Conservation (phyloP, 441 rosid species). For the Francoa sonchifolia region DNA sequence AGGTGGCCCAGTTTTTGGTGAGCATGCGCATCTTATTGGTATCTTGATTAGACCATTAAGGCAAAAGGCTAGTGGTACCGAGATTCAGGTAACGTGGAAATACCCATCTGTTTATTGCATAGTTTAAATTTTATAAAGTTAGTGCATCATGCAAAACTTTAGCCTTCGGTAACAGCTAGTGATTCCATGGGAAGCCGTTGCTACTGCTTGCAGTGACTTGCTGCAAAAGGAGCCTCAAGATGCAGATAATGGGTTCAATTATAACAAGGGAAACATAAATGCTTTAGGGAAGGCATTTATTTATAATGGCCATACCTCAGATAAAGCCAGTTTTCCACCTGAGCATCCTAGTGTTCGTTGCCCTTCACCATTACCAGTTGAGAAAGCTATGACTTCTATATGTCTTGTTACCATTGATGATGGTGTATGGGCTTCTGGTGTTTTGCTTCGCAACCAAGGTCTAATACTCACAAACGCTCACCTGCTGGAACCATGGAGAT, state of each 20-base stretch:
- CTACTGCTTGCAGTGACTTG: slow-evolving; percentile 71
- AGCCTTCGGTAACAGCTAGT: slow-evolving; percentile 95
- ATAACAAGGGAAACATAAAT: slow-evolving; percentile 31
- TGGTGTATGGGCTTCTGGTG: slow-evolving; percentile 90
- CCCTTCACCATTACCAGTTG: slow-evolving; percentile 24
- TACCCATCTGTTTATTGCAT: slow-evolving; percentile 15
- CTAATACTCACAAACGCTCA: slow-evolving; percentile 89
- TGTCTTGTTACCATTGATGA: slow-evolving; percentile 69
- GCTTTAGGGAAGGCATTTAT: slow-evolving; percentile 26
- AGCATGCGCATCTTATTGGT: slow-evolving; percentile 48
- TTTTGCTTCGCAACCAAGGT: slow-evolving; percentile 71
- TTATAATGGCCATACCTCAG: slow-evolving; percentile 16
- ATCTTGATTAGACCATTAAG: slow-evolving; percentile 69
- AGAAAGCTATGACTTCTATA: slow-evolving; percentile 59
- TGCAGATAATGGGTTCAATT: slow-evolving; percentile 29
- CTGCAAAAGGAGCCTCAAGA: slow-evolving; percentile 56
- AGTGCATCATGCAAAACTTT: slow-evolving; percentile 54
- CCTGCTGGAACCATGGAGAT: slow-evolving; percentile 92
- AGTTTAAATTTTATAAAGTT: slow-evolving; percentile 24
- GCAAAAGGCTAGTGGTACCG: slow-evolving; percentile 69
- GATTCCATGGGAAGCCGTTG: slow-evolving; percentile 98
- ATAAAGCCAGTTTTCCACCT: slow-evolving; percentile 14
- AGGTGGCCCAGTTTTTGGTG: slow-evolving; percentile 80
- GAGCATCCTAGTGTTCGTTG: slow-evolving; percentile 11
- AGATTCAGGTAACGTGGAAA: slow-evolving; percentile 72